Conservation (phyloP, 2,329 filamentous ascomycete genomes). For the Apiospora kogelbergensis region DNA sequence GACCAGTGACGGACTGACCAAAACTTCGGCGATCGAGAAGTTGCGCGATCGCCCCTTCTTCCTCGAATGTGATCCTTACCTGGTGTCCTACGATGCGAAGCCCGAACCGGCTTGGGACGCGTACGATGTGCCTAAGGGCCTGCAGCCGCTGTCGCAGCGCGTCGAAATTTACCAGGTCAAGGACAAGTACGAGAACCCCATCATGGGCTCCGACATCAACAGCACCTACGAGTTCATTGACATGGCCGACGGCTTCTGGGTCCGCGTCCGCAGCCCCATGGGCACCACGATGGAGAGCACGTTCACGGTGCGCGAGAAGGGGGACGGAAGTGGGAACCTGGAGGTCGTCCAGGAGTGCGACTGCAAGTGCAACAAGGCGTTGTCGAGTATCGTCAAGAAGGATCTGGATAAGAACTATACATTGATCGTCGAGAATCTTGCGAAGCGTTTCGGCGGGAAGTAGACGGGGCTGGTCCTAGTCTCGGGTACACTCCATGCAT, state of each 20-base stretch:
- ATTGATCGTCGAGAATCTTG: neutral
- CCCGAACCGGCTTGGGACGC: neutral
- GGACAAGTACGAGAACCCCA: conserved; percentile 8
- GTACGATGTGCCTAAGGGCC: neutral
- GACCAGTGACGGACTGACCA: neutral
- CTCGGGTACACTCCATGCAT: neutral
- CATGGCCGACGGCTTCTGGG: neutral
- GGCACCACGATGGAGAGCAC: neutral
- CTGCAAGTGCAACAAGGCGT: conserved; percentile 4
- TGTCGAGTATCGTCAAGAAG: neutral
- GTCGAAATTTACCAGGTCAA: conserved; percentile 28
- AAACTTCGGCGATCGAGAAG: neutral
- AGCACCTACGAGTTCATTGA: conserved; percentile 7
- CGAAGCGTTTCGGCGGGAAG: conserved; percentile 16
- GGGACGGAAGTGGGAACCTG: neutral
- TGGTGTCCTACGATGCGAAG: neutral
- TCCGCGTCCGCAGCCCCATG: conserved; percentile 6
- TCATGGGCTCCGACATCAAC: conserved; percentile 8
- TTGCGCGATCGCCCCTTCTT: neutral
- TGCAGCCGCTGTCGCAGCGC: neutral
- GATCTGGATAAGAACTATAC: conserved; percentile 5
- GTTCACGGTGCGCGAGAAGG: neutral
- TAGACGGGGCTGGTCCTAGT: neutral
- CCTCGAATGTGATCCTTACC: neutral
- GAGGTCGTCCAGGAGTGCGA: neutral